Evolutionary conservation across 208 protist genomes (phyloP), one percentile per base, ranked within the genome.

Genomic region (Acanthamoeba divionensis): DNA sequence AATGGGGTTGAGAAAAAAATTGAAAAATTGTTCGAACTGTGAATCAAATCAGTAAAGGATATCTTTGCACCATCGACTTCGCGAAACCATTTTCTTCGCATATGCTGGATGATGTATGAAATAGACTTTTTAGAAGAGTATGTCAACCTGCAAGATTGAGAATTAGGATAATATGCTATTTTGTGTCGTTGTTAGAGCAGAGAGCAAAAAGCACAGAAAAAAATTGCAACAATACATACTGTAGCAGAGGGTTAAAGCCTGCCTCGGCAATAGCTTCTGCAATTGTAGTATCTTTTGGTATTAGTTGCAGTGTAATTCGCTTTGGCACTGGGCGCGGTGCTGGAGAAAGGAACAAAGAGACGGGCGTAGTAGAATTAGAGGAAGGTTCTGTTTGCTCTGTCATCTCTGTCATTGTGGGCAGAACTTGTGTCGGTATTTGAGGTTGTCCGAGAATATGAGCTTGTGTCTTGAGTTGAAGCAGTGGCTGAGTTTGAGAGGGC

Each of bases 51-150:
- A 67, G n/a, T 24, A 41, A 18, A 12, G 13, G 9, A 44, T 45
- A 60, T 44, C 18, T 86, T 21, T 66, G n/a, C 24, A 33, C 77
- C 77, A 38, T 86, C 7, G 18, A 65, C 77, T 10, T 47, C 29
- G 52, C 4, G 50, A 18, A 36, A 36, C 77, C 77, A 86, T 33
- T 86, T 86, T 44, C 66, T 86, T 55, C 45, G 60, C 54, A 86
- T 86, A 55, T 86, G 77, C 31, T 65, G 50, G 31, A 86, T 66
- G 31, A 86, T 86, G 52, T 66, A 86, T 21, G 77, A 86, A 36
- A 86, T 86, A 12, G 77, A 55, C 36, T 65, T 60, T 36, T 86
- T 86, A 9, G 77, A 44, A 4, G 77, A 0, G 36, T 47, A 86
- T 15, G 77, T 86, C n/a, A 86, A 44, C 52, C 52, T n/a, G n/a